Evolutionary conservation across 148 eudicot species (phyloP), one percentile per base, ranked within the genome.

Genomic region (Selenicereus undatus): DNA sequence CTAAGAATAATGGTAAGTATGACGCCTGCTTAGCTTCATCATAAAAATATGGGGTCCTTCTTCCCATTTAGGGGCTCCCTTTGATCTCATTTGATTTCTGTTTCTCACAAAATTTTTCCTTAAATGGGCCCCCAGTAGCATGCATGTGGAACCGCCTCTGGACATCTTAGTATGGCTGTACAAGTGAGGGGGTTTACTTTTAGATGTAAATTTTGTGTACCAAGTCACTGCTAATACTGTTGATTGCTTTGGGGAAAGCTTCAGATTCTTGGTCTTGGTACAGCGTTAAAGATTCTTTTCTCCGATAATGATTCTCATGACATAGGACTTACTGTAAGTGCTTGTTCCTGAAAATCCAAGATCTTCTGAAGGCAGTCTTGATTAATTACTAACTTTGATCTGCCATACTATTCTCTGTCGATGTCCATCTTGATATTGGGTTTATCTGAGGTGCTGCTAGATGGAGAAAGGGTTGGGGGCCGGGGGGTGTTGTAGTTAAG

Each of bases 251-350:
- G 97, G 97, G 97, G 97, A 77, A 93, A 93, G 86, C 93, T 93
- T 72, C 94, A 93, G 81, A 88, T 93, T 71, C 97, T 88, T 77
- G 97, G 97, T 75, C 90, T 93, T n/a, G 97, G 97, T 36, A 93
- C 97, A 51, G 94, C 97, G 39, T 81, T 93, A 48, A 90, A 93
- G 85, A 91, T 91, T 70, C 91, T 93, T 45, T 93, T 93, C 82
- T 90, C 93, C 45, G 90, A 86, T 48, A 80, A 91, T 66, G 82
- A 76, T 84, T 83, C 83, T 54, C 79, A 81, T 74, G 79, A 82
- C 50, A 78, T 81, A 50, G 82, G 79, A 71, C 88, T 84, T 72
- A 84, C 81, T 78, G 97, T 91, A 80, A 93, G 91, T 81, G 52
- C 26, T 42, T 36, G 7, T 22, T 43, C 30, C 3, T 18, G 66